Base-by-base conservation (phyloP, 2,329 filamentous ascomycete species). In the Sclerotinia spermophila region DNA sequence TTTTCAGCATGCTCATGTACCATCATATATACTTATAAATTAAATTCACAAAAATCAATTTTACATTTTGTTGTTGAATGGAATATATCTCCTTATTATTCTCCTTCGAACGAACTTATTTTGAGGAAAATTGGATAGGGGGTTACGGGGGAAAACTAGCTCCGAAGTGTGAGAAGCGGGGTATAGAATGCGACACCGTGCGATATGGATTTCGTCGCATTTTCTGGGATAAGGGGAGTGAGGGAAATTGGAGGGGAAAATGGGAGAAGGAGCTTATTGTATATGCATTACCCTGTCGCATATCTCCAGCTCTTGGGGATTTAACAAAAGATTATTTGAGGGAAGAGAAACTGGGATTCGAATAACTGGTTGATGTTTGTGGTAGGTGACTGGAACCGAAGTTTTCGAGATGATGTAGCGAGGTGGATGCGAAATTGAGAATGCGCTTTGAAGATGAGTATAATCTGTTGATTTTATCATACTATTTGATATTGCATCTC, bases 181-280 rank as follows among this genome's bases (percentile, higher is more conserved):
- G n/a, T 27, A n/a, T 11, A 13, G n/a, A 3, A 3, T 0, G n/a
- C 0, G 15, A 27, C 13, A 13, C 45, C n/a, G 24, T 48, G 1
- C 10, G 10, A 48, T 53, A 13, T 1, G 45, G 13, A 17, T 15
- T 15, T 0, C 7, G 13, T 17, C 27, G n/a, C 27, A 5, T 15
- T 53, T 27, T 27, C 27, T 17, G 2, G 48, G 5, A 27, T 30
- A 24, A 27, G n/a, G 5, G 5, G 48, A 51, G 13, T 51, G 17
- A 6, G 13, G 2, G 7, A 51, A 13, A 0, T 10, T 5, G 0
- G 13, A n/a, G 13, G 21, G 48, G 3, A 51, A 5, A 5, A 27
- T 17, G 15, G 11, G 48, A 27, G n/a, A n/a, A n/a, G n/a, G n/a
- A n/a, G n/a, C n/a, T 8, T 8, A 30, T 53, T 13, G 13, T 8